These are phyloP conservation scores for Chalciporus sphaerocephalus DNA, from an alignment of 768 basidiomycete genomes.

Conservation along the genomic window DNA sequence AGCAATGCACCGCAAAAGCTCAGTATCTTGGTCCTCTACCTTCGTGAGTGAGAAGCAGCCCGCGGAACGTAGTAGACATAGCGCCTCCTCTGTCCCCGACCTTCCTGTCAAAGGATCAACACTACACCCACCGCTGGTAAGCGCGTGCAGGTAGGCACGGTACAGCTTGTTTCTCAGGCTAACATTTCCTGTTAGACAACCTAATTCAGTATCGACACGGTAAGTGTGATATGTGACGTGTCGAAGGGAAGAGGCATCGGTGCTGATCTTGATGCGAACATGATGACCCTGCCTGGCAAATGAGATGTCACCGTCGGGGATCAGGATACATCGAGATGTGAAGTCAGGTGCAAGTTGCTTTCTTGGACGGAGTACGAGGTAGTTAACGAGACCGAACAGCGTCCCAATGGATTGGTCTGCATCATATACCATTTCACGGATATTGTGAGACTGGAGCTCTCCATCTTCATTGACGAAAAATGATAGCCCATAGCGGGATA, in stretches of 20 bases:
- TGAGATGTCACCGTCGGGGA: constrained; percentile 35
- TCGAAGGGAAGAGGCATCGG: background rate
- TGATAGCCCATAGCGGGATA: constrained; percentile 40
- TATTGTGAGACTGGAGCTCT: constrained; percentile 38
- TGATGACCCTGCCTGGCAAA: constrained; percentile 12
- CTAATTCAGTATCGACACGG: constrained; percentile 27
- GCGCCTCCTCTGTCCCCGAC: constrained; percentile 43
- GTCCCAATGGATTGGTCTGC: constrained; percentile 38
- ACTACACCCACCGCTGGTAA: constrained; percentile 37
- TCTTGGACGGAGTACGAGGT: constrained; percentile 38
- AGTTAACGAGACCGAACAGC: constrained; percentile 40
- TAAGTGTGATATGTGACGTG: constrained; percentile 28
- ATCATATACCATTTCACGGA: constrained; percentile 43
- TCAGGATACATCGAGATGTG: constrained; percentile 29
- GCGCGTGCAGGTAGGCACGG: constrained; percentile 42
- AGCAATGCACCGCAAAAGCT: constrained; percentile 32
- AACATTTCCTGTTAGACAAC: constrained; percentile 25
- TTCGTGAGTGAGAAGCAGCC: constrained; percentile 38
- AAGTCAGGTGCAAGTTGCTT: background rate
- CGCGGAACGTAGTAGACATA: constrained; percentile 37
- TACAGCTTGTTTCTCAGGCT: constrained; percentile 33
- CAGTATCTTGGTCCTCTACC: constrained; percentile 27
- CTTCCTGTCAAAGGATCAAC: constrained; percentile 42
- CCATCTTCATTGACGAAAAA: constrained; percentile 35
- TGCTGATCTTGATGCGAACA: constrained; percentile 15